phyloP scores from a whole-genome alignment of 2,329 filamentous ascomycete species.

The Ascochyta pisi region DNA sequence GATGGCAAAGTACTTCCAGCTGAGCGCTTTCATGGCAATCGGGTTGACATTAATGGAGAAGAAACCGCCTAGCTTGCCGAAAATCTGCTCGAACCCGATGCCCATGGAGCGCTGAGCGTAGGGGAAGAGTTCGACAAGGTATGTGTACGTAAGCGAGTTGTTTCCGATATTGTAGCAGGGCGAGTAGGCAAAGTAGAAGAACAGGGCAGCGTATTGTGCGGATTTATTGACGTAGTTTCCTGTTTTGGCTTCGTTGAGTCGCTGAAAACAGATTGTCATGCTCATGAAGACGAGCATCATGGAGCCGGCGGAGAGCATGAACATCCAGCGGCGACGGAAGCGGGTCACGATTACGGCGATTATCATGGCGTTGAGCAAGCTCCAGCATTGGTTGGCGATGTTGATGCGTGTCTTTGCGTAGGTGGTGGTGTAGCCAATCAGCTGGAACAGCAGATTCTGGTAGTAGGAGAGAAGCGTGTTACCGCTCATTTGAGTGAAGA shows the following conservation, averaged over 20 bases:
- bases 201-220: slow-evolving; percentile 54
- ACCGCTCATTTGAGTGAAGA: slow-evolving; percentile 51
- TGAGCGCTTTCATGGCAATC: slow-evolving; percentile 62
- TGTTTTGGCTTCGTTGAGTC: slow-evolving; percentile 32
- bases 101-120: slow-evolving; percentile 65
- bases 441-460: slow-evolving; percentile 45
- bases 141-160: slow-evolving; percentile 70
- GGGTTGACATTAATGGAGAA: slow-evolving; percentile 61
- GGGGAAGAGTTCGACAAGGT: slow-evolving; percentile 66
- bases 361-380: slow-evolving; percentile 47
- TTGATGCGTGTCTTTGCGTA: slow-evolving; percentile 53
- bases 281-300: slow-evolving; percentile 63
- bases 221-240: slow-evolving; percentile 39
- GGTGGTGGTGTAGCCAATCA: slow-evolving; percentile 49
- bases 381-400: slow-evolving; percentile 52
- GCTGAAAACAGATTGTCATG: slow-evolving; percentile 61
- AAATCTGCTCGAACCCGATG: slow-evolving; percentile 65
- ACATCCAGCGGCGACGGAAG: slow-evolving; percentile 54
- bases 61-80: slow-evolving; percentile 59
- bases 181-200: slow-evolving; percentile 68
- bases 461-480: slow-evolving; percentile 51
- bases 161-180: slow-evolving; percentile 70
- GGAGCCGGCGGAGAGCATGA: slow-evolving; percentile 57
- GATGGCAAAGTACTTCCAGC: slow-evolving; percentile 63
- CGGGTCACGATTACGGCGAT: slow-evolving; percentile 51